These are phyloP conservation scores for Cercospora citrullina DNA, from an alignment of 2,329 filamentous ascomycete species.

Conservation along the genomic window DNA sequence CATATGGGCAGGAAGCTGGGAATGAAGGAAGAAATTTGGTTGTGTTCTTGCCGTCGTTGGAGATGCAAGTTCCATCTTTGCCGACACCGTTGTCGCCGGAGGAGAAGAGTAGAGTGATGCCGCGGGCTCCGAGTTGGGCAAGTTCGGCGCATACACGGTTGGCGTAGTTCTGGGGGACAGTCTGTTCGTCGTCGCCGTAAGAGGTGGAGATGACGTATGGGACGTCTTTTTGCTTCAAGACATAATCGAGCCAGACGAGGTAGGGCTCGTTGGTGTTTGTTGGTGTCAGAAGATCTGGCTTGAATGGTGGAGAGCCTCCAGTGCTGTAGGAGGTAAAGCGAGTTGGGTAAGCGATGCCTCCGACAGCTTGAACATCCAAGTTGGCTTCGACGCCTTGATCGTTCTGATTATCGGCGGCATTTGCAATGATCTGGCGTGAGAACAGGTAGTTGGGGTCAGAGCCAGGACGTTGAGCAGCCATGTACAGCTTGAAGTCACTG, in stretches of 20 bases:
- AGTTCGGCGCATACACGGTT: conserved; percentile 63
- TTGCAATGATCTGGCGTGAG: conserved; percentile 58
- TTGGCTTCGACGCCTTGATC: conserved; percentile 58
- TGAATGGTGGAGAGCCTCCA: conserved; percentile 52
- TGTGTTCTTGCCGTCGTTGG: conserved; percentile 48
- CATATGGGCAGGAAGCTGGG: conserved; percentile 50
- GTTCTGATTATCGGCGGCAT: conserved; percentile 57
- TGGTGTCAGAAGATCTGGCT: conserved; percentile 48
- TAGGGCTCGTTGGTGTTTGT: conserved; percentile 66
- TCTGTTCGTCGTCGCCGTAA: conserved; percentile 67
- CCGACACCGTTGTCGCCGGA: conserved; percentile 63
- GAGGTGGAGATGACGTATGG: conserved; percentile 64
- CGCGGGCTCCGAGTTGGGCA: conserved; percentile 63
- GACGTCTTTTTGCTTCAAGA: conserved; percentile 56
- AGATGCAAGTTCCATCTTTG: conserved; percentile 42
- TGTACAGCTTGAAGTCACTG: conserved; percentile 23
- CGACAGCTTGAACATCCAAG: conserved; percentile 54
- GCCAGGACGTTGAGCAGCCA: conserved; percentile 18
- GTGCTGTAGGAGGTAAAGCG: conserved; percentile 61
- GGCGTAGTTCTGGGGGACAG: conserved; percentile 60
- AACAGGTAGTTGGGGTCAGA: conserved; percentile 23
- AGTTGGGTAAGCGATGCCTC: conserved; percentile 42
- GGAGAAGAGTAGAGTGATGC: conserved; percentile 62
- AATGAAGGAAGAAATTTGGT: conserved; percentile 49
- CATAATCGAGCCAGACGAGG: conserved; percentile 59